Evolutionary conservation across 176 grass and related monocot genomes (phyloP), one percentile per base, ranked within the genome.

Genomic region (Rhynchospora pubera): DNA sequence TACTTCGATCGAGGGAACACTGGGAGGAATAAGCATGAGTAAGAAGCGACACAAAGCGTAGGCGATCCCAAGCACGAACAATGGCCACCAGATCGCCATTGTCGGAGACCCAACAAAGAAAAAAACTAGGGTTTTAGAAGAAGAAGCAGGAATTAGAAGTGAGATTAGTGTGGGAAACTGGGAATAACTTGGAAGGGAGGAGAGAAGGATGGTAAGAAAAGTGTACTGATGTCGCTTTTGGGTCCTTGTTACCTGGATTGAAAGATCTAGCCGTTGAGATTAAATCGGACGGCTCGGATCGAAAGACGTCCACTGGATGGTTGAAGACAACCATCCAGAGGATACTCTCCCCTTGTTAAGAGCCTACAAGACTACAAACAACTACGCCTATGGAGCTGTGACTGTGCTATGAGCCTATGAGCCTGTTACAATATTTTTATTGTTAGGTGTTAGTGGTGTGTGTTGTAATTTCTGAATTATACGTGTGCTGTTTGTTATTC

Each of bases 1-100:
- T 34, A 98, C 96, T 12, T 98, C 96, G 84, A 98, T 98, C 60
- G 92, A 94, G 65, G 96, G 96, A 82, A 98, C 92, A 55, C 81
- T 94, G 52, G 96, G 96, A 10, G 96, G 96, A 56, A 98, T 94
- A 26, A 98, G 92, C 79, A 98, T 65, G 73, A 98, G 92, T 13
- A 98, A 84, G 79, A 98, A 61, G 80, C 92, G 96, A 86, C 92
- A 98, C 79, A 94, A 69, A 58, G 84, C 90, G 88, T 89, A 91
- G 7, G 96, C 90, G 62, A 88, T 76, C 59, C 85, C 92, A 61
- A 98, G 88, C 44, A 98, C 96, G 21, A 94, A 86, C 67, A 94
- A 84, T 65, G 96, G 90, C 96, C 96, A 98, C 96, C 90, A 98
- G 77, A 98, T 94, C 57, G 92, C 85, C 96, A 98, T 94, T 69